These are phyloP conservation scores for Podospora australis DNA, from an alignment of 495 filamentous ascomycete species.

Conservation along the genomic window DNA sequence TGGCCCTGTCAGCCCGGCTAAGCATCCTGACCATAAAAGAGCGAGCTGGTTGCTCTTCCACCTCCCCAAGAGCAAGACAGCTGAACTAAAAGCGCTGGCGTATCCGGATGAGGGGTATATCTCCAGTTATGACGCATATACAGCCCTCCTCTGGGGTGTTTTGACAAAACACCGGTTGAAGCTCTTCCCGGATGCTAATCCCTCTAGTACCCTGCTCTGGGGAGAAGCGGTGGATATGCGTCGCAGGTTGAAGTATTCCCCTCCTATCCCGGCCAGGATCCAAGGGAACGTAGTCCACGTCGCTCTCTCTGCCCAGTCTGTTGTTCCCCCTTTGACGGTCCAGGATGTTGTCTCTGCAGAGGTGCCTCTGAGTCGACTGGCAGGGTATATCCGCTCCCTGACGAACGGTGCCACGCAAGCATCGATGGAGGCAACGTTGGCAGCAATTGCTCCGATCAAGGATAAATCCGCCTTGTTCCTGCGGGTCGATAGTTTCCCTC, in stretches of 20 bases:
- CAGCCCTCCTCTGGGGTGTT: slow-evolving; percentile 34
- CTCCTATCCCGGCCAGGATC: slow-evolving; percentile 23
- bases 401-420: slow-evolving; percentile 32
- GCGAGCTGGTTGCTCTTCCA: slow-evolving; percentile 32
- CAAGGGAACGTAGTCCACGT: slow-evolving; percentile 34
- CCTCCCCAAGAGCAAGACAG: slow-evolving; percentile 37
- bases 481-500: slow-evolving; percentile 25
- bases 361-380: slow-evolving; percentile 30
- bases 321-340: slow-evolving; percentile 19
- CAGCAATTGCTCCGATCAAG: slow-evolving; percentile 27
- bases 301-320: slow-evolving; percentile 14
- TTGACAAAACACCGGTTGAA: slow-evolving; percentile 28
- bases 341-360: slow-evolving; percentile 32
- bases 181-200: slow-evolving; percentile 19
- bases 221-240: slow-evolving; percentile 38
- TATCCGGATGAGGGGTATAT: slow-evolving; percentile 26
- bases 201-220: slow-evolving; percentile 19
- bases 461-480: slow-evolving; percentile 32
- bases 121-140: slow-evolving; percentile 40
- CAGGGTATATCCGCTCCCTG: slow-evolving; percentile 32
- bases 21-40: slow-evolving; percentile 26
- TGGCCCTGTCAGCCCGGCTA: slow-evolving; percentile 21
- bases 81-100: slow-evolving; percentile 33
- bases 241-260: slow-evolving; percentile 21
- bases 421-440: slow-evolving; percentile 21